These are phyloP conservation scores for Trichosporon sp. DNA, from an alignment of 1,284 basidiomycete genomes.

Conservation along the genomic window DNA sequence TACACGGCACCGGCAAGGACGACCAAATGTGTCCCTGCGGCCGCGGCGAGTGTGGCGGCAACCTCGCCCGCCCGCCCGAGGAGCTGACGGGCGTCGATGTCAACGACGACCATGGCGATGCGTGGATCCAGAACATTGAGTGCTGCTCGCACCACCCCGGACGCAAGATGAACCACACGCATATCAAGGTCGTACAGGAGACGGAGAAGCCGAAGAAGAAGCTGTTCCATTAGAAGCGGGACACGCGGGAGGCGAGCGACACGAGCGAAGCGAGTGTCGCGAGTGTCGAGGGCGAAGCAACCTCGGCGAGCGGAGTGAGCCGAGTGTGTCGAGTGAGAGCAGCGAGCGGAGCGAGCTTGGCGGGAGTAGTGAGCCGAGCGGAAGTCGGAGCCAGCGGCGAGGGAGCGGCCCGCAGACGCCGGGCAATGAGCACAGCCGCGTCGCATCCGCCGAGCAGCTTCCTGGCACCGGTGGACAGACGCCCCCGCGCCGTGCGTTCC, in stretches of 20 bases:
- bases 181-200: constrained; percentile 58
- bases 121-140: constrained; percentile 71
- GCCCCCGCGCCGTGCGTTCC: no score
- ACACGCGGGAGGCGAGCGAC: background rate
- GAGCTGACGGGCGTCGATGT: constrained; percentile 49
- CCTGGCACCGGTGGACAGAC: no score
- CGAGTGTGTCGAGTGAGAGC: no score
- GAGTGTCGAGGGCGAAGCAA: no score
- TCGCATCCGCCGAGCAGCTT: no score
- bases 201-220: constrained; percentile 56
- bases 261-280: no score
- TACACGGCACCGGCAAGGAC: constrained; percentile 75
- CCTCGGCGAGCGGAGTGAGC: no score
- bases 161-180: constrained; percentile 45
- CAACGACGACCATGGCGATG: constrained; percentile 57
- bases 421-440: no score
- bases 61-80: constrained; percentile 53
- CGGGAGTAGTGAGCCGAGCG: no score
- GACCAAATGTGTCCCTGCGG: constrained; percentile 78
- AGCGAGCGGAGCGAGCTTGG: no score
- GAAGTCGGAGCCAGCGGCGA: no score
- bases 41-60: constrained; percentile 58
- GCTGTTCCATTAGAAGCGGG: constrained; percentile 52
- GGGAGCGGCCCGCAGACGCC: no score
- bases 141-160: constrained; percentile 66